Percentiles rank a stretch among this genome's conserved stretches.
Evolutionary conservation across 2,329 filamentous ascomycete species (phyloP).

Genomic region (Dryadomyces quercivorus): DNA sequence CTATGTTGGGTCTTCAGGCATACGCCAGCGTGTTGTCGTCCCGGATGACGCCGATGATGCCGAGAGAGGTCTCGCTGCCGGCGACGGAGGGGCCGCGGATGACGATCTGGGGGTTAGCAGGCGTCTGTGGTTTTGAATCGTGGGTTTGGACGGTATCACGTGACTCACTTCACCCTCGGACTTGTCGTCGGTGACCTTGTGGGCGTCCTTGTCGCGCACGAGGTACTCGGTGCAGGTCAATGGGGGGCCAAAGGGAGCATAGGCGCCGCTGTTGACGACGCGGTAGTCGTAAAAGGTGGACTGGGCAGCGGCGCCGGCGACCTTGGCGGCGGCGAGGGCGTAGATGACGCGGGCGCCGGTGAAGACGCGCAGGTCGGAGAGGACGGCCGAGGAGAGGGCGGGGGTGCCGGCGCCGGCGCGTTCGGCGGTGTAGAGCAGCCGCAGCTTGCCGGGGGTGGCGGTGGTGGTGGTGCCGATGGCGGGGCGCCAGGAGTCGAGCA

Average conservation of each 20-base stretch:
- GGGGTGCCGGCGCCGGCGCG: conserved; percentile 50
- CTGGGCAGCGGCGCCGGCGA: conserved; percentile 85
- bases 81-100: conserved; percentile 64
- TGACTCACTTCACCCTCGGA: conserved; percentile 50
- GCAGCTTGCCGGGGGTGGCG: conserved; percentile 56
- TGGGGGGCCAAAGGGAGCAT: conserved; percentile 70
- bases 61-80: conserved; percentile 51
- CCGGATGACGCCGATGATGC: conserved; percentile 51
- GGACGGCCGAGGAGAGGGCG: conserved; percentile 51
- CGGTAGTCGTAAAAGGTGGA: conserved; percentile 40
- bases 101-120: conserved; percentile 40
- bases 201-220: conserved; percentile 47
- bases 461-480: conserved; percentile 44
- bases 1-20: conserved; percentile 17
- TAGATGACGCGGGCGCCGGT: conserved; percentile 73
- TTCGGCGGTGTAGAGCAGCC: conserved; percentile 71
- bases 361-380: conserved; percentile 74
- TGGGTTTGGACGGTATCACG: no score
- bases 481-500: conserved; percentile 48
- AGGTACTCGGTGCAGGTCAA: conserved; percentile 69
- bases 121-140: no score
- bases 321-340: conserved; percentile 65
- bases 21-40: conserved; percentile 63
- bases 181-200: conserved; percentile 51
- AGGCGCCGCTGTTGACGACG: conserved; percentile 23